These are phyloP conservation scores for Oryza australiensis DNA, from an alignment of 176 grass and related monocot genomes.

Conservation along the genomic window DNA sequence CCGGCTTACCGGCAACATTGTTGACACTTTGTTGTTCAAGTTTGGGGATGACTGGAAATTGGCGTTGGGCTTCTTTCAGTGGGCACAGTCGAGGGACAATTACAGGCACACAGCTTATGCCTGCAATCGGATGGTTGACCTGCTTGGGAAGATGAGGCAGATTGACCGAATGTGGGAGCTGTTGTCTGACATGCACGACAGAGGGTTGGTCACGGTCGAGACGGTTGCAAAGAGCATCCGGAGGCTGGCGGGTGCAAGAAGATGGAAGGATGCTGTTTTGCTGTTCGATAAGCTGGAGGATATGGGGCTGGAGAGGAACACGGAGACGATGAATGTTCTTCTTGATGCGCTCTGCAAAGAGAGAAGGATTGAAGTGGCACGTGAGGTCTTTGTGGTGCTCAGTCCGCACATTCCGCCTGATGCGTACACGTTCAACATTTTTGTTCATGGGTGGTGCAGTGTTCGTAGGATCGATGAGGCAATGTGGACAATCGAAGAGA, in stretches of 20 bases:
- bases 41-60: constrained; percentile 89
- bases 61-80: constrained; percentile 74
- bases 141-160: constrained; percentile 85
- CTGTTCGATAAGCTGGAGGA: constrained; percentile 71
- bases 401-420: constrained; percentile 58
- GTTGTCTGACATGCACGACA: constrained; percentile 53
- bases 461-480: constrained; percentile 65
- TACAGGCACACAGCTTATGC: constrained; percentile 62
- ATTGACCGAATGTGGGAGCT: constrained; percentile 78
- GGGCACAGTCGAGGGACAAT: constrained; percentile 56
- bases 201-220: constrained; percentile 57
- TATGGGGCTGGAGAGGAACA: constrained; percentile 67
- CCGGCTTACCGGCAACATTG: constrained; percentile 50
- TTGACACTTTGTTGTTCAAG: constrained; percentile 62
- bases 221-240: constrained; percentile 74
- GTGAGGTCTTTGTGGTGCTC: constrained; percentile 52
- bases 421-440: constrained; percentile 84
- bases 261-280: constrained; percentile 64
- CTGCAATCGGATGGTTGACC: constrained; percentile 75
- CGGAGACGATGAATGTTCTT: constrained; percentile 72
- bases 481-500: constrained; percentile 76
- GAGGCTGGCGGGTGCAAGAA: constrained; percentile 69
- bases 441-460: constrained; percentile 88
- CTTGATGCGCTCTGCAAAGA: constrained; percentile 89
- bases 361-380: constrained; percentile 68